These are phyloP conservation scores for Erysimum pusillum DNA, from an alignment of 441 rosid species.

Conservation along the genomic window DNA sequence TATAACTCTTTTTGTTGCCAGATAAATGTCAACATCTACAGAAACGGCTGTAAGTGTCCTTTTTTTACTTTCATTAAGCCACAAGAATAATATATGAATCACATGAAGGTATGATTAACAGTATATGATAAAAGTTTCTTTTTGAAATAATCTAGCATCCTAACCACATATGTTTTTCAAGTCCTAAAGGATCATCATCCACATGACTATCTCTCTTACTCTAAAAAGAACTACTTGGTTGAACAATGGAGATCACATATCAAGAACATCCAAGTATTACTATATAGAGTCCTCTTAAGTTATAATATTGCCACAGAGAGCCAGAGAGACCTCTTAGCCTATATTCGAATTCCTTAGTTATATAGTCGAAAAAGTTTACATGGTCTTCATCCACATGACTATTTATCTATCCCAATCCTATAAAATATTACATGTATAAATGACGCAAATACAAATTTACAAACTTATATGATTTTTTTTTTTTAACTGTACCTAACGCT, in stretches of 20 bases:
- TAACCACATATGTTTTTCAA: not conserved
- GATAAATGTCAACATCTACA: not conserved
- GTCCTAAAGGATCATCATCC: slow-evolving; percentile 1
- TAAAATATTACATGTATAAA: not conserved
- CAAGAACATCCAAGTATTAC: slow-evolving; percentile 1
- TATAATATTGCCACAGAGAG: not conserved
- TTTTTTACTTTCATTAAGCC: not conserved
- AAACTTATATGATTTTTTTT: not conserved
- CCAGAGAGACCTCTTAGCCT: not conserved
- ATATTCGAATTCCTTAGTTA: not conserved
- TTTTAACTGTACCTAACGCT: slow-evolving; percentile 28
- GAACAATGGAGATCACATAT: slow-evolving; percentile 9
- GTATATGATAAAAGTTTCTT: not conserved
- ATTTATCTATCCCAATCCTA: not conserved
- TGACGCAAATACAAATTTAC: slow-evolving; percentile 11
- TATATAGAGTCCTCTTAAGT: not conserved
- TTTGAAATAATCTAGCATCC: slow-evolving; percentile 8
- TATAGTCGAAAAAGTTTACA: not conserved
- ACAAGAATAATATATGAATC: not conserved
- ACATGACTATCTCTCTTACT: not conserved
- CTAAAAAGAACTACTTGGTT: not conserved
- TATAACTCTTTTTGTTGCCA: not conserved
- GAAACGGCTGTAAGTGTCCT: not conserved
- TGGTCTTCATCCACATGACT: no score
- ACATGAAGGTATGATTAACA: not conserved